phyloP scores from a whole-genome alignment of 169 alveolate genomes.

The Cryptosporidium bovis region DNA sequence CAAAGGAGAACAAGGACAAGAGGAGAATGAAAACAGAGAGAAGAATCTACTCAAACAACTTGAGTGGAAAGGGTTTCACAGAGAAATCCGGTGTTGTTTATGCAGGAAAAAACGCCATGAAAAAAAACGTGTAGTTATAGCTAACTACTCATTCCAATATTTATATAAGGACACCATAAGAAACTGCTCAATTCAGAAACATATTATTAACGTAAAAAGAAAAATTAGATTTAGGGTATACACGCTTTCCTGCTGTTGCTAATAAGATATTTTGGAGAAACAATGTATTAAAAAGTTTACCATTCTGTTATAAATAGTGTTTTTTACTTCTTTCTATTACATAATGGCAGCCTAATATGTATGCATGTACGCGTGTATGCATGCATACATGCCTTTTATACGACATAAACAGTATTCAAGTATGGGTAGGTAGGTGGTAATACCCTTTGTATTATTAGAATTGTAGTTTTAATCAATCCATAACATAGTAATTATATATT shows the following conservation, averaged over 20 bases:
- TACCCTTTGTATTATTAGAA: too few species aligned
- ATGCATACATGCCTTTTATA: too few species aligned
- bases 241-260: not conserved
- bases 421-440: too few species aligned
- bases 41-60: conserved; percentile 19
- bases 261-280: too few species aligned
- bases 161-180: not conserved
- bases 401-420: too few species aligned
- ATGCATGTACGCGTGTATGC: too few species aligned
- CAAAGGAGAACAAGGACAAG: conserved; percentile 8
- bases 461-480: conserved; percentile 13
- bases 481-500: conserved; percentile 25
- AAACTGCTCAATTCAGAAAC: not conserved
- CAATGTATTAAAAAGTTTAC: too few species aligned
- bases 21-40: conserved; percentile 5
- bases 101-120: conserved; percentile 23
- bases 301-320: too few species aligned
- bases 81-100: conserved; percentile 70
- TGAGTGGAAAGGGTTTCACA: conserved; percentile 61
- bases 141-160: too few species aligned
- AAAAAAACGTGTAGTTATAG: not conserved
- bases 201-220: not conserved
- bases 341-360: too few species aligned
- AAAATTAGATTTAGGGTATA: not conserved
- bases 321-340: too few species aligned